These are phyloP conservation scores for Daucus carota DNA, from an alignment of 129 eudicot genomes.

Conservation along the genomic window DH1_v3.0 NC_030389.2:32714501-32715000, in stretches of 20 bases:
- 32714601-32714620: background rate
- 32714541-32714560: background rate
- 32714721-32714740: conserved; percentile 85
- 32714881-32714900: background rate
- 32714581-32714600: background rate
- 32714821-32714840: background rate
- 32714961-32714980: background rate
- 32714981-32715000: no score
- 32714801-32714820: background rate
- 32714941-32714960: background rate
- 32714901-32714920: background rate
- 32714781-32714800: background rate
- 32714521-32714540: background rate
- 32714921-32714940: background rate
- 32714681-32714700: conserved; percentile 56
- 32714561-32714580: background rate
- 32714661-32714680: no score
- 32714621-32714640: background rate
- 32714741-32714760: background rate
- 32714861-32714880: background rate
- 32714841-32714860: background rate
- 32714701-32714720: conserved; percentile 73
- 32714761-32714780: background rate
- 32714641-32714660: background rate
- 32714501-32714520: background rate